These are phyloP conservation scores for Suillus paluster DNA, from an alignment of 768 basidiomycete genomes.

Conservation along the genomic window DNA sequence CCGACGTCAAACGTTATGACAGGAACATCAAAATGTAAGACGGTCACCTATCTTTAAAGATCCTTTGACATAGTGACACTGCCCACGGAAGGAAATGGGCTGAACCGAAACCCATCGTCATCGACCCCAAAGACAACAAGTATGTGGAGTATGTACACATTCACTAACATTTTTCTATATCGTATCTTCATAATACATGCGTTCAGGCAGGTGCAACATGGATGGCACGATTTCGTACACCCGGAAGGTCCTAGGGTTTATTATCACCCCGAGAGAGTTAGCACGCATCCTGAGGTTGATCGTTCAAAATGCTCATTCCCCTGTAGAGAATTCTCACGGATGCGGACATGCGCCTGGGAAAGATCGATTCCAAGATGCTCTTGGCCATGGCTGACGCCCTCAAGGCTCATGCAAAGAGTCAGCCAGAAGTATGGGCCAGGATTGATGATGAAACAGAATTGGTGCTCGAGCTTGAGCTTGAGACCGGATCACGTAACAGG, in stretches of 20 bases:
- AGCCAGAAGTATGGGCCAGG: not conserved
- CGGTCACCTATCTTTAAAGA: not conserved
- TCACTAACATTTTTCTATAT: not conserved
- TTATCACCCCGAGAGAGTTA: constrained; percentile 25
- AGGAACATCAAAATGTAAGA: not conserved
- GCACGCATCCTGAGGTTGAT: not conserved
- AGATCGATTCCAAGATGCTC: not conserved
- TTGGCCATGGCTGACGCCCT: not conserved
- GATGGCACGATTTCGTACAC: constrained; percentile 44
- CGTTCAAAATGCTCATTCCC: not conserved
- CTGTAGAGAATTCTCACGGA: constrained; percentile 16
- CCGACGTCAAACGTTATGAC: not conserved
- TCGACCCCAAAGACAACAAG: not conserved
- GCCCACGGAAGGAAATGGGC: not conserved
- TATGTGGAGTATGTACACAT: not conserved
- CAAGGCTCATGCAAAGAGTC: not conserved
- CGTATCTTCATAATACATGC: not conserved
- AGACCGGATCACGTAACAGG: not conserved
- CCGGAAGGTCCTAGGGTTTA: constrained; percentile 32
- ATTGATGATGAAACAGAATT: constrained; percentile 4
- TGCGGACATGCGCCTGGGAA: constrained; percentile 8
- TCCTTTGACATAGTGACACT: not conserved
- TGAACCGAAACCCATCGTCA: not conserved
- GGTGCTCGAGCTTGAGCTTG: constrained; percentile 15
- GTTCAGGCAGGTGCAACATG: constrained; percentile 11